These are phyloP conservation scores for Coniochaeta pulveracea DNA, from an alignment of 2,329 filamentous ascomycete genomes.

Conservation along the genomic window DNA sequence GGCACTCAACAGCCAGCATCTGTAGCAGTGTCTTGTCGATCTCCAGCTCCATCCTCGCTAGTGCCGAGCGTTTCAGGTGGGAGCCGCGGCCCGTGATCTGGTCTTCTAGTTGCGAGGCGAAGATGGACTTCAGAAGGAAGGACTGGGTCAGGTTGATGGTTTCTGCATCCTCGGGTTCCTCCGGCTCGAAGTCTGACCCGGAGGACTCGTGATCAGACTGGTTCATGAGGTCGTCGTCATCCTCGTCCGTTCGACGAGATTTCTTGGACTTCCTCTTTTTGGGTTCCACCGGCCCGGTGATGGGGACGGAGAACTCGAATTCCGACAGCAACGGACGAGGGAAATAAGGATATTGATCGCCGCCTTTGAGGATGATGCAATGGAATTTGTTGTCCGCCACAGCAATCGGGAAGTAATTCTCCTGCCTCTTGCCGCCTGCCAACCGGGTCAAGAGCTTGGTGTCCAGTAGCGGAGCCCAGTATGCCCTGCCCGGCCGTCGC, in stretches of 20 bases:
- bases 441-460: slow-evolving; percentile 75
- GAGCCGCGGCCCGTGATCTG: slow-evolving; percentile 48
- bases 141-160: slow-evolving; percentile 63
- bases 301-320: slow-evolving; percentile 82
- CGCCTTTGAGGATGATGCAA: slow-evolving; percentile 97
- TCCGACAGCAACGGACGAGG: slow-evolving; percentile 82
- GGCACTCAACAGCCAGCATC: slow-evolving; percentile 79
- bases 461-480: slow-evolving; percentile 87
- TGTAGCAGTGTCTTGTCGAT: slow-evolving; percentile 86
- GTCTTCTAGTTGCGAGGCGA: slow-evolving; percentile 66
- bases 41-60: slow-evolving; percentile 66
- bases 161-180: slow-evolving; percentile 29
- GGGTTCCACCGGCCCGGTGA: slow-evolving; percentile 43
- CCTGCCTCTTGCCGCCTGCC: slow-evolving; percentile 72
- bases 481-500: slow-evolving; percentile 73
- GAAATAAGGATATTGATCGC: slow-evolving; percentile 87
- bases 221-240: slow-evolving; percentile 19
- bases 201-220: slow-evolving; percentile 18
- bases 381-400: slow-evolving; percentile 88
- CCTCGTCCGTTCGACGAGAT: slow-evolving; percentile 18
- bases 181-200: slow-evolving; percentile 23
- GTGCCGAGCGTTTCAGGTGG: slow-evolving; percentile 52
- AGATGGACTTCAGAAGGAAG: slow-evolving; percentile 64
- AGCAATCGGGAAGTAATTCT: slow-evolving; percentile 90
- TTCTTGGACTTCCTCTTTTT: slow-evolving; percentile 21